phyloP scores from a whole-genome alignment of 345 rosid species.

The Pelargonium nanum region DNA sequence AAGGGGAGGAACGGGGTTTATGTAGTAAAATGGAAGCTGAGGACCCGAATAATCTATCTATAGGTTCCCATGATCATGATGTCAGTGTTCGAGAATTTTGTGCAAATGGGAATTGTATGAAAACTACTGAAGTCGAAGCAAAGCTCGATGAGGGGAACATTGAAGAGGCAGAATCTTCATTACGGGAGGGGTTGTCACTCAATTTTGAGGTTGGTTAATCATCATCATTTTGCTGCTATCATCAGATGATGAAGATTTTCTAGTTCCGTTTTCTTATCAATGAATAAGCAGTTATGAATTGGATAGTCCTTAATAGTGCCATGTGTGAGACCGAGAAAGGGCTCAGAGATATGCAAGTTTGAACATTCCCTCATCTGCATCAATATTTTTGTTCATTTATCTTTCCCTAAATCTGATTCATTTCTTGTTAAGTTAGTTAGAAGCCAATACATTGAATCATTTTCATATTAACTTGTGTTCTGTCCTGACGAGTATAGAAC shows the following conservation, averaged over 20 bases:
- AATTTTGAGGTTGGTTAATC: slow-evolving; percentile 62
- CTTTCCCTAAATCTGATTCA: not conserved
- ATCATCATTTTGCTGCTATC: not conserved
- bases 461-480: too few species aligned
- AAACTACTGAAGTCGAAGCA: slow-evolving; percentile 69
- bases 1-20: slow-evolving; percentile 6
- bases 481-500: too few species aligned
- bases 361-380: not conserved
- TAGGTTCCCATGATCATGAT: slow-evolving; percentile 25
- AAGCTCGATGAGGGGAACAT: slow-evolving; percentile 86
- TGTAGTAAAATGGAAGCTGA: slow-evolving; percentile 7
- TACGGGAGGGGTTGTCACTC: slow-evolving; percentile 79
- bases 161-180: slow-evolving; percentile 83
- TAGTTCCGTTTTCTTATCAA: not conserved
- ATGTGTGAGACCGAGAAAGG: not conserved
- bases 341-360: not conserved
- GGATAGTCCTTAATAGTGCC: not conserved
- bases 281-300: not conserved
- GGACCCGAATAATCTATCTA: slow-evolving; percentile 21
- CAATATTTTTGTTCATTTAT: too few species aligned
- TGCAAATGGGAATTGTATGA: slow-evolving; percentile 66
- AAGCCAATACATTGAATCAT: not conserved
- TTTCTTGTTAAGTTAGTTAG: not conserved
- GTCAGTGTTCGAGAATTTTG: slow-evolving; percentile 37
- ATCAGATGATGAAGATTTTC: too few species aligned